Base-by-base conservation (phyloP, 768 basidiomycete species). In the Tubosaeta sp. region DNA sequence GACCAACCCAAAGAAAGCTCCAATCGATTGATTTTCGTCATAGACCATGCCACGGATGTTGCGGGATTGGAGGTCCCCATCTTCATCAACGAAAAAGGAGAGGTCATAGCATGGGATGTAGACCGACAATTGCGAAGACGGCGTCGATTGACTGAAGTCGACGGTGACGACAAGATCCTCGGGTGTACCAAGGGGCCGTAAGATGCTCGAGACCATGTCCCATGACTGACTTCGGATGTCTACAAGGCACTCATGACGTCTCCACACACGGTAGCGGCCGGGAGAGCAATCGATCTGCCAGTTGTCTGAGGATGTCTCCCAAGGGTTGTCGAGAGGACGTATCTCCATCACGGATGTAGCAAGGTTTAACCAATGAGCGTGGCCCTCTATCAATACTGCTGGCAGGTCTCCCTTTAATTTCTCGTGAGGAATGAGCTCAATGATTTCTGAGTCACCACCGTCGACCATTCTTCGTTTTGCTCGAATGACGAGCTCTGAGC, bases 1-100 rank as follows among this genome's bases (percentile, higher is more conserved):
- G 30, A 39, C 30, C 32, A 81, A 56, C 10, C 79, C 79, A 40
- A 77, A 68, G 53, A 81, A 60, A 0, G 75, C 71, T 0, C 76
- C 76, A 2, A 63, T 60, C 0, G 66, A 75, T 51, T 79, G 79
- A 29, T 63, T 44, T 2, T 44, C 2, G 41, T 78, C 75, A 14
- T 77, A 62, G 13, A 73, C 59, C 68, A 76, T 76, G 16, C 62
- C 68, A 6, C 69, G 67, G 31, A 76, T 61, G 34, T 75, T 73
- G 12, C 46, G 62, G 31, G 71, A 78, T 48, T 76, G 69, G 24
- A 80, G 57, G 13, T 65, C 56, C 10, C 61, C 57, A 4, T 58
- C 59, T 1, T 59, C 42, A 19, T 70, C 66, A 27, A 76, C 24
- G 36, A 68, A 69, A 42, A 80, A 80, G 0, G 69, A 63, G 4